Evolutionary conservation across 73 alveolate genomes (phyloP), one percentile per base, ranked within the genome.

Genomic region (Paramecium caudatum): DNA sequence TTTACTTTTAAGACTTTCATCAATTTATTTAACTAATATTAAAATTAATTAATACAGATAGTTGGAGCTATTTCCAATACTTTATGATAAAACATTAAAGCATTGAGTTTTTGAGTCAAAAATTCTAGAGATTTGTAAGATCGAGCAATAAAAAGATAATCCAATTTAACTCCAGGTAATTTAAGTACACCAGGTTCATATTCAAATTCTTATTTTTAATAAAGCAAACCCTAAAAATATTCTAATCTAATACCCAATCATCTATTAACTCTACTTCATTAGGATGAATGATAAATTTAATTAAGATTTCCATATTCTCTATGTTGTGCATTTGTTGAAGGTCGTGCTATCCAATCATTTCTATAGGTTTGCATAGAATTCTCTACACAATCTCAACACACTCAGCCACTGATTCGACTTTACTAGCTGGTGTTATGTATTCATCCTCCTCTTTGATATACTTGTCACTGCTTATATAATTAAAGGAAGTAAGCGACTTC

Each of bases 391-490:
- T 55, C 16, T 55, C 80, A 19, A 55, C 45, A 55, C 30, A 23
- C 23, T 55, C 80, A 55, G 80, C 46, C 4, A 55, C 46, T 9
- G 80, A 55, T 23, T 55, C 80, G 23, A 55, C 45, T 23, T 23
- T 55, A 55, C 80, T 55, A 43, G 80, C 80, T 55, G 80, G 80
- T 55, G 80, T 55, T 55, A 55, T 55, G 30, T 55, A 23, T 55
- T 55, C 80, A 23, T 55, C 80, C 9, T 55, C 80, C 7, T 55
- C 23, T 55, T 55, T 19, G 0, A 55, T 55, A 27, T 55, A 27
- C 30, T 55, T 55, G 8, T 55, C 80, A 3, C 46, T 55, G 23
- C 6, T 17, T 2, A 55, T 55, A 3, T 55, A 55, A 21, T 23
- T 55, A 27, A 55, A 55, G 23, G 80, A 55, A 55, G 80, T 2